Evolutionary conservation across 176 grass and related monocot species (phyloP).

Genomic region (Triticum turgidum): DNA sequence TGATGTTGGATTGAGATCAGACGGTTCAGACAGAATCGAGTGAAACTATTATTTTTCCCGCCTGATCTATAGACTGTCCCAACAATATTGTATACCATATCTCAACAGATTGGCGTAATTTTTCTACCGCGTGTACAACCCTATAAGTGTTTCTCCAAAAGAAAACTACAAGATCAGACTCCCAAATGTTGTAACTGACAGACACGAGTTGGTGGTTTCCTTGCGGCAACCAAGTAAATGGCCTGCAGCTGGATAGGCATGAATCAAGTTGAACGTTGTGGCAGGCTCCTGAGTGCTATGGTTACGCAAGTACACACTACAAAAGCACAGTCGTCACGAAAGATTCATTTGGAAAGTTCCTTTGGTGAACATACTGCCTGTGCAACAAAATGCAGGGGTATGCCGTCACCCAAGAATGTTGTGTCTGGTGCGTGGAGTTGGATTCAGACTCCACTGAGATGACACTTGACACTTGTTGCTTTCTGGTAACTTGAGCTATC

Average conservation of each 20-base stretch:
- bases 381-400: background rate
- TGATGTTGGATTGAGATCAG: too few relatives aligned
- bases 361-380: background rate
- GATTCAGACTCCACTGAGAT: conserved; percentile 36
- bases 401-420: background rate
- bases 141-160: too few relatives aligned
- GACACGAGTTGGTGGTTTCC: conserved; percentile 2
- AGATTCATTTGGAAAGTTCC: conserved; percentile 23
- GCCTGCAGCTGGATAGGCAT: background rate
- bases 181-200: background rate
- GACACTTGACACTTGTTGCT: conserved; percentile 7
- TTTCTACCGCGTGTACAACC: too few relatives aligned
- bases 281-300: conserved; percentile 4
- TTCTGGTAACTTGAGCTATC: conserved; percentile 20
- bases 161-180: background rate
- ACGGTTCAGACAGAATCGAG: too few relatives aligned
- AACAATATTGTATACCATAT: too few relatives aligned
- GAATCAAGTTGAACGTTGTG: background rate
- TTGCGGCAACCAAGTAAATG: conserved; percentile 15
- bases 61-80: too few relatives aligned
- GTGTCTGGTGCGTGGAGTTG: conserved; percentile 13
- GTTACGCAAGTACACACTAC: conserved; percentile 18
- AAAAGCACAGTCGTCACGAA: conserved; percentile 4
- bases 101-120: too few relatives aligned
- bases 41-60: too few relatives aligned